phyloP scores from a whole-genome alignment of 371 early-diverging fungal genomes.

The Mucor indicus region DNA sequence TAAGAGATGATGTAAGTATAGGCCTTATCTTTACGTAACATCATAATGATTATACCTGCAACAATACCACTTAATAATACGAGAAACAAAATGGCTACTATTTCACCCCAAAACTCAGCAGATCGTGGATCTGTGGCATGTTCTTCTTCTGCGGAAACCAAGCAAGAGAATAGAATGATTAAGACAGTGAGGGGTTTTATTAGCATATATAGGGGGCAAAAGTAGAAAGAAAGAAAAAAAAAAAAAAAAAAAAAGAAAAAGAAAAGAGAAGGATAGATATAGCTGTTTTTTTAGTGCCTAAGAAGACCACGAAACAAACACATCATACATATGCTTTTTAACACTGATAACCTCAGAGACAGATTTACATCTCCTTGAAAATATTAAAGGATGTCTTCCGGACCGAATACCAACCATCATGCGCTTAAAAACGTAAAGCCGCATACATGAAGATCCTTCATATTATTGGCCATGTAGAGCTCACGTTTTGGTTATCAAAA shows the following conservation, averaged over 20 bases:
- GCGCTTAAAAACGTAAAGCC: too few species aligned
- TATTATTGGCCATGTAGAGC: too few species aligned
- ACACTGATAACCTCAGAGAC: too few species aligned
- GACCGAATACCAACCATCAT: too few species aligned
- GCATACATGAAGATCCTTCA: too few species aligned
- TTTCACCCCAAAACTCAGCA: constrained; percentile 37
- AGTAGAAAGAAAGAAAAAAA: neutral
- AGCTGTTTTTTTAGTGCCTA: too few species aligned
- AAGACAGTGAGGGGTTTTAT: constrained; percentile 6
- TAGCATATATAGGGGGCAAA: constrained; percentile 5
- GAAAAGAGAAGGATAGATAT: neutral
- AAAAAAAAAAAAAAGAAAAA: neutral
- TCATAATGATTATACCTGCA: constrained; percentile 54
- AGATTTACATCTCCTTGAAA: too few species aligned
- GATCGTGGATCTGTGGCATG: constrained; percentile 8
- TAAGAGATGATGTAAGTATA: constrained; percentile 59
- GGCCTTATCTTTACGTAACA: neutral
- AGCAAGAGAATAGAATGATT: neutral
- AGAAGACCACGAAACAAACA: too few species aligned
- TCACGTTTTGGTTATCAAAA: too few species aligned
- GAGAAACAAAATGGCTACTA: constrained; percentile 43
- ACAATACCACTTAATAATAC: constrained; percentile 78
- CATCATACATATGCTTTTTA: too few species aligned
- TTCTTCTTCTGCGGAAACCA: constrained; percentile 5
- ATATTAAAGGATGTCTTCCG: too few species aligned